A percentile compares a stretch with the other conserved stretches of the same genome.
These are phyloP conservation scores for Malus hybrid DNA, from an alignment of 331 rosid genomes.

Conservation along the genomic window DNA sequence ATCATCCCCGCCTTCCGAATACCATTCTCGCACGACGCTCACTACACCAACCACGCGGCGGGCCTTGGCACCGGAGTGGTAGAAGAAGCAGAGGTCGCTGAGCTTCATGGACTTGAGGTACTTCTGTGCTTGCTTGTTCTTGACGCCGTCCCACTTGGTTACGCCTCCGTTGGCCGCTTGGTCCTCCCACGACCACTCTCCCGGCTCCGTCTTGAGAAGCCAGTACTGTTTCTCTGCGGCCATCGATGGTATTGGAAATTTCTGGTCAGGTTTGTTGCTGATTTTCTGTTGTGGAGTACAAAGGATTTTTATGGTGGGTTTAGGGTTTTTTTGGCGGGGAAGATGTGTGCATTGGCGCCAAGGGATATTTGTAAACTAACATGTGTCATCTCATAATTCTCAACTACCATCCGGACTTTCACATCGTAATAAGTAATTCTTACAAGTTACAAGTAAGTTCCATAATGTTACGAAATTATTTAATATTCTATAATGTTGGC, in stretches of 20 bases:
- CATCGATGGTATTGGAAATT: slow-evolving; percentile 5
- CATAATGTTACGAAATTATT: too few relatives aligned
- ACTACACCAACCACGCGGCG: slow-evolving; percentile 82
- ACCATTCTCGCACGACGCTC: slow-evolving; percentile 53
- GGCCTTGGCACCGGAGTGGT: slow-evolving; percentile 74
- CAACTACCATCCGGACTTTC: neutral
- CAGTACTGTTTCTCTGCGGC: slow-evolving; percentile 26
- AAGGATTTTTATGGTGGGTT: neutral
- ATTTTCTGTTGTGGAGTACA: neutral
- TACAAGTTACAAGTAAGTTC: too few relatives aligned
- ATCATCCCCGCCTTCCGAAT: slow-evolving; percentile 18
- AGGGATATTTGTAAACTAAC: neutral
- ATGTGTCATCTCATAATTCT: neutral
- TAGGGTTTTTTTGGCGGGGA: neutral
- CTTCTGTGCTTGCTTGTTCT: slow-evolving; percentile 84
- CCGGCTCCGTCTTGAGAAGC: slow-evolving; percentile 77
- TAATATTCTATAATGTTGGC: too few relatives aligned
- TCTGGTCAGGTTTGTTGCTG: neutral
- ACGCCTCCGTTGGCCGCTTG: slow-evolving; percentile 64
- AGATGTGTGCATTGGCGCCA: neutral
- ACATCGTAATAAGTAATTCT: too few relatives aligned
- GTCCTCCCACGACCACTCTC: slow-evolving; percentile 94
- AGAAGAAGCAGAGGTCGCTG: slow-evolving; percentile 72
- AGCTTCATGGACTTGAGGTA: slow-evolving; percentile 65
- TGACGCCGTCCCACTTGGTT: slow-evolving; percentile 85